These are phyloP conservation scores for Triadica sebifera DNA, from an alignment of 345 rosid species.

Conservation along the genomic window DNA sequence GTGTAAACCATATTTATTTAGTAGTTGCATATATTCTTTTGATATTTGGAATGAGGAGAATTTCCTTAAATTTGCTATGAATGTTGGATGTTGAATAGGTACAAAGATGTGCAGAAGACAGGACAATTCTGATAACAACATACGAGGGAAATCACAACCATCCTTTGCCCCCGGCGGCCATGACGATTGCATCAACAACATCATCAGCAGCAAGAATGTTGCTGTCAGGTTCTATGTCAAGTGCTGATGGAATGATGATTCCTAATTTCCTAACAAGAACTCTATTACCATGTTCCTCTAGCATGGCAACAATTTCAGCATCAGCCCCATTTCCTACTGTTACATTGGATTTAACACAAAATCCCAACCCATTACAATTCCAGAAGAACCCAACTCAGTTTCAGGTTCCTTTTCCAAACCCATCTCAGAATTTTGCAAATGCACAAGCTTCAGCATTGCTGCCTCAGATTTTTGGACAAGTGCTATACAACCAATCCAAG, in stretches of 20 bases:
- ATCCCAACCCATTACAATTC: slow-evolving; percentile 40
- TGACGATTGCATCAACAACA: slow-evolving; percentile 90
- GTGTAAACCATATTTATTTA: too few relatives aligned
- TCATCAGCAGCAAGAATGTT: slow-evolving; percentile 83
- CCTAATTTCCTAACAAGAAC: slow-evolving; percentile 68
- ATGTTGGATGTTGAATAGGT: slow-evolving; percentile 40
- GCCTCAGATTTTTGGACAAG: slow-evolving; percentile 66
- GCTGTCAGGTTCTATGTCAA: slow-evolving; percentile 80
- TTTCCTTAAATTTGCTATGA: too few relatives aligned
- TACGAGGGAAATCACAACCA: slow-evolving; percentile 97
- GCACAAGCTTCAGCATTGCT: slow-evolving; percentile 35
- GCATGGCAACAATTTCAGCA: slow-evolving; percentile 94
- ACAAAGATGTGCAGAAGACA: slow-evolving; percentile 92
- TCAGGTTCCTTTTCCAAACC: slow-evolving; percentile 44
- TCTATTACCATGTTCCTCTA: slow-evolving; percentile 81
- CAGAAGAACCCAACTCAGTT: slow-evolving; percentile 41
- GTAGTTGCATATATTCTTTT: too few relatives aligned
- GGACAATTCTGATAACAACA: slow-evolving; percentile 72
- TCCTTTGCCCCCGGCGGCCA: slow-evolving; percentile 87
- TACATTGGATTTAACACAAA: slow-evolving; percentile 76
- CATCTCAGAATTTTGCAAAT: slow-evolving; percentile 22
- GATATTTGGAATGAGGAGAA: too few relatives aligned
- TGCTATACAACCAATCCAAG: slow-evolving; percentile 55
- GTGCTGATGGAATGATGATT: slow-evolving; percentile 69
- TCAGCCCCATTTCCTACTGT: slow-evolving; percentile 97